Conservation (phyloP, 192 early-diverging fungal species). For the Glomus cerebriforme region DNA sequence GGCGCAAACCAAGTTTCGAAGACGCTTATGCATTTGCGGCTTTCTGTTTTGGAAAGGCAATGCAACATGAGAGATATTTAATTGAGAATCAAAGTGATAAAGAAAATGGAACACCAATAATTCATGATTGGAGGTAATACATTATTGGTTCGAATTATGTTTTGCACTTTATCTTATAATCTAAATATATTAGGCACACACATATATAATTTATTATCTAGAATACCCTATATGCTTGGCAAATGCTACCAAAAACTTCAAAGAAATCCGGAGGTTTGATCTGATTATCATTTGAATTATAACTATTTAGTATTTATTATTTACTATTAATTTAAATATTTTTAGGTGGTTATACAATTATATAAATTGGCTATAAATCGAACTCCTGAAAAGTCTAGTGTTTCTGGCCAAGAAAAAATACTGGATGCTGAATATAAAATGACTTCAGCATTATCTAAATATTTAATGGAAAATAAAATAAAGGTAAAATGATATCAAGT, state of each 20-base stretch:
- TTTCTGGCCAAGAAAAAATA: constrained; percentile 57
- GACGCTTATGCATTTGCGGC: constrained; percentile 48
- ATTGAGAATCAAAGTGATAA: background rate
- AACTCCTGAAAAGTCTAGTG: constrained; percentile 39
- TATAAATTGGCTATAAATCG: constrained; percentile 42
- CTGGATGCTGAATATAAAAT: constrained; percentile 64
- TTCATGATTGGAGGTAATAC: constrained; percentile 24
- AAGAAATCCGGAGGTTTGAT: constrained; percentile 40
- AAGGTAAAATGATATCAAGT: too few species aligned
- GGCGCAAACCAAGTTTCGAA: constrained; percentile 30
- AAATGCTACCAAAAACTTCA: constrained; percentile 55
- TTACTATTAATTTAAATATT: background rate
- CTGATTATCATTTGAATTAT: background rate
- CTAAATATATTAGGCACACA: too few species aligned
- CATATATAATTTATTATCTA: constrained; percentile 16
- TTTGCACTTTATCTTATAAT: background rate
- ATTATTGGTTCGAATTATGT: background rate
- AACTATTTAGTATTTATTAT: background rate
- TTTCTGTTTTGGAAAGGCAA: constrained; percentile 42
- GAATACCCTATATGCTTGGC: constrained; percentile 49
- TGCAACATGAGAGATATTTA: constrained; percentile 34
- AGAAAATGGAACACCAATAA: background rate
- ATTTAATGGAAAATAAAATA: constrained; percentile 48
- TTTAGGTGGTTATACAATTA: constrained; percentile 43
- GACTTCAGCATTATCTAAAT: constrained; percentile 59